phyloP scores from a whole-genome alignment of 352 stramenopile species.

The Pythium aristosporum region DNA sequence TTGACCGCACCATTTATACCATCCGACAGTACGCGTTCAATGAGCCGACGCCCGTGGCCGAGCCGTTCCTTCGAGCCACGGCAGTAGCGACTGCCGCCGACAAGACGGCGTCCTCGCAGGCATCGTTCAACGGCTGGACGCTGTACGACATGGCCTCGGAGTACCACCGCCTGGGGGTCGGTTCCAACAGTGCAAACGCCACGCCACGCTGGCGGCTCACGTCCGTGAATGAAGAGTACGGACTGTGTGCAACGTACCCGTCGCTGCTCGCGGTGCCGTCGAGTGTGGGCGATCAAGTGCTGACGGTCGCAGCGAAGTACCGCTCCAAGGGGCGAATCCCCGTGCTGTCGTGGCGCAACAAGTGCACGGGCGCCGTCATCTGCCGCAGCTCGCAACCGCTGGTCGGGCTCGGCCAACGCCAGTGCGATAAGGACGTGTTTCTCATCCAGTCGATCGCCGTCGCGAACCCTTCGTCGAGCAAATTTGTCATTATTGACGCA shows the following conservation, averaged over 20 bases:
- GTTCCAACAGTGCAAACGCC: constrained; percentile 15
- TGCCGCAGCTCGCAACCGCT: constrained; percentile 84
- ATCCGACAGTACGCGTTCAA: constrained; percentile 62
- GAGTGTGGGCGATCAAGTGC: constrained; percentile 59
- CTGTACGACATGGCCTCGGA: constrained; percentile 71
- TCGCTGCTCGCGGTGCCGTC: constrained; percentile 68
- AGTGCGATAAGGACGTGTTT: constrained; percentile 84
- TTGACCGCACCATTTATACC: constrained; percentile 62
- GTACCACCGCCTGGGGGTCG: constrained; percentile 67
- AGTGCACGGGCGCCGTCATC: constrained; percentile 69
- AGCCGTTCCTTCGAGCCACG: constrained; percentile 69
- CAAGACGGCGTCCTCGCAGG: background rate
- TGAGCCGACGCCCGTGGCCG: constrained; percentile 43
- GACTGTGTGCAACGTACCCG: constrained; percentile 77
- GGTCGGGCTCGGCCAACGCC: constrained; percentile 74
- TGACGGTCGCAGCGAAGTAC: constrained; percentile 75
- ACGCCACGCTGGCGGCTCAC: constrained; percentile 73
- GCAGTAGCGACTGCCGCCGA: constrained; percentile 6
- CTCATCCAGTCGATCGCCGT: constrained; percentile 81
- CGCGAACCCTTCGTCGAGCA: constrained; percentile 71
- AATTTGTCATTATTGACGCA: constrained; percentile 89
- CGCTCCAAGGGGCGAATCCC: constrained; percentile 83
- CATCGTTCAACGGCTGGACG: constrained; percentile 49
- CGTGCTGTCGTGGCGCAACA: constrained; percentile 79
- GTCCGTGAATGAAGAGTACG: constrained; percentile 63